These are phyloP conservation scores for Fusarium musae DNA, from an alignment of 2,329 filamentous ascomycete genomes.

Conservation along the genomic window DNA sequence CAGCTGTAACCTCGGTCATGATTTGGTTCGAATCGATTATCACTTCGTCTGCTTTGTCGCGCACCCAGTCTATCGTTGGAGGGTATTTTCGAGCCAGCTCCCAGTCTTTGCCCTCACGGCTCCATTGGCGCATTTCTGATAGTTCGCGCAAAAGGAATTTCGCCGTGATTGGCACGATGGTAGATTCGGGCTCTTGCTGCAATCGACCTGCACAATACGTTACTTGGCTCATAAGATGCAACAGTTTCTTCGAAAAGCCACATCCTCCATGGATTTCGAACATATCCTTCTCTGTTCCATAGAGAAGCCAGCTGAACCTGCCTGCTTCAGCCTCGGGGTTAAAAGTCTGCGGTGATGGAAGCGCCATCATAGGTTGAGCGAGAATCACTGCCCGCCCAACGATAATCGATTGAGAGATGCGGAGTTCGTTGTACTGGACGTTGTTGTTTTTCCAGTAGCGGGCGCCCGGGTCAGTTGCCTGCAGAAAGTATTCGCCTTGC, in stretches of 20 bases:
- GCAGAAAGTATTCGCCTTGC: slow-evolving; percentile 50
- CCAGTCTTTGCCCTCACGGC: slow-evolving; percentile 44
- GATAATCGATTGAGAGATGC: slow-evolving; percentile 53
- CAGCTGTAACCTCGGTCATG: slow-evolving; percentile 56
- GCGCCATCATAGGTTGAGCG: slow-evolving; percentile 53
- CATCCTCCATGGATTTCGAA: slow-evolving; percentile 55
- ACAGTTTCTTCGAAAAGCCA: slow-evolving; percentile 54
- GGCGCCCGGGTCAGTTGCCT: slow-evolving; percentile 50
- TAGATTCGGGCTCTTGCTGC: slow-evolving; percentile 48
- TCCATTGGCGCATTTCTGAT: slow-evolving; percentile 51
- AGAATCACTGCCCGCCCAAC: slow-evolving; percentile 54
- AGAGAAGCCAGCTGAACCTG: slow-evolving; percentile 54
- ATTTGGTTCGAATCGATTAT: slow-evolving; percentile 43
- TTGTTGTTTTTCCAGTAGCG: slow-evolving; percentile 51
- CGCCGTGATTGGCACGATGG: slow-evolving; percentile 48
- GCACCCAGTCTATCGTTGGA: slow-evolving; percentile 48
- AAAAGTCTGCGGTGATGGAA: slow-evolving; percentile 45
- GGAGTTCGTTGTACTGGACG: slow-evolving; percentile 49
- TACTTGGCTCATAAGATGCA: slow-evolving; percentile 52
- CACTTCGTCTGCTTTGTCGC: slow-evolving; percentile 34
- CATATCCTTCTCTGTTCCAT: slow-evolving; percentile 50
- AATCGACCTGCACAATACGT: slow-evolving; percentile 51
- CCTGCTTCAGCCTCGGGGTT: slow-evolving; percentile 45
- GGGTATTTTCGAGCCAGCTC: slow-evolving; percentile 23
- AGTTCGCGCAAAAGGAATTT: slow-evolving; percentile 45